Percentiles rank a stretch among this genome's conserved stretches.
These are phyloP conservation scores for Tolypocladium nubicola DNA, from an alignment of 2,329 filamentous ascomycete species.

Conservation along the genomic window DNA sequence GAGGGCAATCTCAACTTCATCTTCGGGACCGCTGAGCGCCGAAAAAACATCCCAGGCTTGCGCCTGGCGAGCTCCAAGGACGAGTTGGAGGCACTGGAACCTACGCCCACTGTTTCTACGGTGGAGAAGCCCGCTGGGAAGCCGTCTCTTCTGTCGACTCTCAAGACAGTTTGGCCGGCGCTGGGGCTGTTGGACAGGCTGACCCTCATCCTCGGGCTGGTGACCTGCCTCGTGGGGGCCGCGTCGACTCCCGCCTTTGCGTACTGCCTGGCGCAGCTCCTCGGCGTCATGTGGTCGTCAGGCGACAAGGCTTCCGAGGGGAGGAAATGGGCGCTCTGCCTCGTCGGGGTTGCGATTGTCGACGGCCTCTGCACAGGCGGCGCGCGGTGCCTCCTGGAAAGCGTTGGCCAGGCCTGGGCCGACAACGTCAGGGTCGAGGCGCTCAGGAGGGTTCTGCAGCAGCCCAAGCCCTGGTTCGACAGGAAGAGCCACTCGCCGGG, in stretches of 20 bases:
- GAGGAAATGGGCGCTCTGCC: slow-evolving; percentile 56
- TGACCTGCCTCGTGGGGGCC: slow-evolving; percentile 52
- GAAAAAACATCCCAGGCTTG: slow-evolving; percentile 17
- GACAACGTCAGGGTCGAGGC: slow-evolving; percentile 59
- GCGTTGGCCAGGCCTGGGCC: slow-evolving; percentile 65
- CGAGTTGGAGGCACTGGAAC: neutral
- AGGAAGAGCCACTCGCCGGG: slow-evolving; percentile 51
- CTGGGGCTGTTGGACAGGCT: slow-evolving; percentile 41
- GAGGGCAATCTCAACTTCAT: slow-evolving; percentile 8
- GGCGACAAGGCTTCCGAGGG: slow-evolving; percentile 37
- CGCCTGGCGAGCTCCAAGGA: slow-evolving; percentile 1
- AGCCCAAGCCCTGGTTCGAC: slow-evolving; percentile 74
- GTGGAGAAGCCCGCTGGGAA: neutral
- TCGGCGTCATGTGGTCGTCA: slow-evolving; percentile 55
- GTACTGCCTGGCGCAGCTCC: slow-evolving; percentile 61
- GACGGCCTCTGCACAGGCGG: slow-evolving; percentile 57
- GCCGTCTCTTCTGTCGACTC: slow-evolving; percentile 13
- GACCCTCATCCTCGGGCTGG: slow-evolving; percentile 48
- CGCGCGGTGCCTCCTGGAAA: slow-evolving; percentile 63
- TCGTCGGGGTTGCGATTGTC: slow-evolving; percentile 55
- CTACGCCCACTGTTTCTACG: neutral
- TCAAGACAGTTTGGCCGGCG: slow-evolving; percentile 57
- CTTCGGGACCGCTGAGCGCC: slow-evolving; percentile 12
- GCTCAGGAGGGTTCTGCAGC: slow-evolving; percentile 58
- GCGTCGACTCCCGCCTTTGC: slow-evolving; percentile 65